Conservation (phyloP, 2,329 filamentous ascomycete species). For the Penicillium sp. region DNA sequence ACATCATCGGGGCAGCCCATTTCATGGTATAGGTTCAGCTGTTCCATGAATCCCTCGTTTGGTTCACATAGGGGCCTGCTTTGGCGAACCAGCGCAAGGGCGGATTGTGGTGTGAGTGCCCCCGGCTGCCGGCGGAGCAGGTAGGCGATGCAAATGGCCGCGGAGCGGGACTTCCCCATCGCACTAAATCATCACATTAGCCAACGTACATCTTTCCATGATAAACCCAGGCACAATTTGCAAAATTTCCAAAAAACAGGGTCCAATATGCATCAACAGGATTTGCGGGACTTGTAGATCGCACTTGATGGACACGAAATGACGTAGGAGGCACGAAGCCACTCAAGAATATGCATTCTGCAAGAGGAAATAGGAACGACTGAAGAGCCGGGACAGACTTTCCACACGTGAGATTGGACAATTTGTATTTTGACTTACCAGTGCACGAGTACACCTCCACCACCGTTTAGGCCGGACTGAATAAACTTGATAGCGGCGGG, state of each 20-base stretch:
- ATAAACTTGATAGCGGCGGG: constrained; percentile 79
- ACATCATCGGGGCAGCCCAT: constrained; percentile 76
- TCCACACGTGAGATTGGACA: not conserved
- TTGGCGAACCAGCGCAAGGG: constrained; percentile 67
- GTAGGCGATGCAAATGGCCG: constrained; percentile 79
- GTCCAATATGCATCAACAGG: constrained; percentile 1
- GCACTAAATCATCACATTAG: constrained; percentile 60
- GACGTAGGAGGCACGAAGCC: constrained; percentile 16
- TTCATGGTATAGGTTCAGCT: constrained; percentile 80
- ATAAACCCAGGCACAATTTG: not conserved
- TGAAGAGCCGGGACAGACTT: not conserved
- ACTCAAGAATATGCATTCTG: not conserved
- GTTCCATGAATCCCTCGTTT: constrained; percentile 86
- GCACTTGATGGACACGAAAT: constrained; percentile 11
- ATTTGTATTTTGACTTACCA: constrained; percentile 55
- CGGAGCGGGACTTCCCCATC: constrained; percentile 93
- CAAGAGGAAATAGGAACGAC: not conserved
- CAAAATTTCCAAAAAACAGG: not conserved
- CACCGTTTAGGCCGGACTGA: constrained; percentile 65
- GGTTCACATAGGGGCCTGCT: constrained; percentile 78
- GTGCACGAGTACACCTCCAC: constrained; percentile 63
- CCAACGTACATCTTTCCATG: constrained; percentile 4
- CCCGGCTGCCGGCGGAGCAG: constrained; percentile 64
- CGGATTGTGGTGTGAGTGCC: constrained; percentile 59
- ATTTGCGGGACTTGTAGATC: constrained; percentile 15